Conservation (phyloP, 768 basidiomycete species). For the Obba rivulosa region DNA sequence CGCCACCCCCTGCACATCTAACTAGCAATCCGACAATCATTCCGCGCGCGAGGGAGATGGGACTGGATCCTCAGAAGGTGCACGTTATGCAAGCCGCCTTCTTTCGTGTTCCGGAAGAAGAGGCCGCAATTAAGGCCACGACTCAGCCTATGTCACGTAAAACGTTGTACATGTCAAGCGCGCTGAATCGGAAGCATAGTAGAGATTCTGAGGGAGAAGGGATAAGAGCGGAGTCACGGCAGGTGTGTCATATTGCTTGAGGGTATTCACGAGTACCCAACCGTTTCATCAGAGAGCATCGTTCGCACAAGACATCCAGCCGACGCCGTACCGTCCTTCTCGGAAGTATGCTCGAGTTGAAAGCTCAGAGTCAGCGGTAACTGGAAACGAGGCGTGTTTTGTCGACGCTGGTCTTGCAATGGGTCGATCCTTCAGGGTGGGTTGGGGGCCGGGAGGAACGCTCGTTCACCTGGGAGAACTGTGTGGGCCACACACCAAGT, state of each 20-base stretch:
- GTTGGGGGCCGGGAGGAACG: slow-evolving; percentile 82
- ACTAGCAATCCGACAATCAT: slow-evolving; percentile 45
- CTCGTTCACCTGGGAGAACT: slow-evolving; percentile 75
- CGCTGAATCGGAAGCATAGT: slow-evolving; percentile 63
- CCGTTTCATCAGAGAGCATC: slow-evolving; percentile 55
- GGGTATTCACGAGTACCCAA: neutral
- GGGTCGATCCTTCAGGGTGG: slow-evolving; percentile 83
- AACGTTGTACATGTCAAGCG: slow-evolving; percentile 32
- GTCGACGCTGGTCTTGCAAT: slow-evolving; percentile 82
- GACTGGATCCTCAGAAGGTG: slow-evolving; percentile 83
- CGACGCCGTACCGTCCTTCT: slow-evolving; percentile 64
- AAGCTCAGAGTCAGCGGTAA: slow-evolving; percentile 56
- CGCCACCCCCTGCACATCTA: neutral
- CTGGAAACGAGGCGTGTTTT: slow-evolving; percentile 57
- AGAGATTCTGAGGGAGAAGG: slow-evolving; percentile 76
- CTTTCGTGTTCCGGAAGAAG: slow-evolving; percentile 74
- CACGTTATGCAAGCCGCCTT: slow-evolving; percentile 92
- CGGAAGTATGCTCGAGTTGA: slow-evolving; percentile 78
- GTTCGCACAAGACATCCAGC: slow-evolving; percentile 69
- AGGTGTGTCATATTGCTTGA: slow-evolving; percentile 38
- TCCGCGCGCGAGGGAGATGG: slow-evolving; percentile 68
- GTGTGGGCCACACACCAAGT: slow-evolving; percentile 47
- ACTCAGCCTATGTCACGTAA: slow-evolving; percentile 30
- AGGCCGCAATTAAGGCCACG: slow-evolving; percentile 53
- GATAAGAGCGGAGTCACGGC: slow-evolving; percentile 47